Conservation (phyloP, 352 stramenopile genomes). For the Globisporangium rhizosaccharum region DNA sequence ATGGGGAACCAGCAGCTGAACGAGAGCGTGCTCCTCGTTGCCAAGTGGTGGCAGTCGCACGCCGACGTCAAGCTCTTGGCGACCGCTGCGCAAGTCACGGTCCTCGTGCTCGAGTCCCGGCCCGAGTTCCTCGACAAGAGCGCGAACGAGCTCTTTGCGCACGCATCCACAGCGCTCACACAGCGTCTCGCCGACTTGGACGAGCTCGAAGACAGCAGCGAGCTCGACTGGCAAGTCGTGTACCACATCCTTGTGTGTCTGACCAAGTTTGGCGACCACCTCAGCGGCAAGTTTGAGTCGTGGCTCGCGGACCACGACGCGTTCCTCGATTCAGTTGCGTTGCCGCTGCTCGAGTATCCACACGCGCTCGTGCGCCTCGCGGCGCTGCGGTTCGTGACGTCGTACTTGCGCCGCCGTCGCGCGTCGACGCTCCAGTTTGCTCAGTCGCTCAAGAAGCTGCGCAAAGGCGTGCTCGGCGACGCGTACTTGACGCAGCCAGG, state of each 20-base stretch:
- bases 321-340: slow-evolving; percentile 45
- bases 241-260: slow-evolving; percentile 62
- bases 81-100: slow-evolving; percentile 70
- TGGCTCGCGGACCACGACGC: slow-evolving; percentile 37
- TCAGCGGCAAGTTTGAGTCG: slow-evolving; percentile 51
- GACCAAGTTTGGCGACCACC: slow-evolving; percentile 56
- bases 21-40: slow-evolving; percentile 83
- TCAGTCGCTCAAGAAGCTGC: slow-evolving; percentile 28
- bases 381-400: slow-evolving; percentile 48
- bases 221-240: slow-evolving; percentile 56
- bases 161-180: slow-evolving; percentile 31
- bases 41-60: slow-evolving; percentile 73
- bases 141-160: slow-evolving; percentile 34
- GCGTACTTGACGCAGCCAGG: slow-evolving; percentile 48
- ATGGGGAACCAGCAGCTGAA: slow-evolving; percentile 89
- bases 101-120: slow-evolving; percentile 62
- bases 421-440: slow-evolving; percentile 37
- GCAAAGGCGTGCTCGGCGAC: slow-evolving; percentile 24
- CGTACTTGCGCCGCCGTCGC: slow-evolving; percentile 56
- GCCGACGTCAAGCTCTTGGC: slow-evolving; percentile 60
- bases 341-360: slow-evolving; percentile 65
- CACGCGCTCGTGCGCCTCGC: slow-evolving; percentile 70
- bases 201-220: slow-evolving; percentile 30
- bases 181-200: slow-evolving; percentile 32
- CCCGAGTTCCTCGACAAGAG: slow-evolving; percentile 75